Base-by-base conservation (phyloP, 1,284 basidiomycete genomes). In the Puccinia polysora region DNA sequence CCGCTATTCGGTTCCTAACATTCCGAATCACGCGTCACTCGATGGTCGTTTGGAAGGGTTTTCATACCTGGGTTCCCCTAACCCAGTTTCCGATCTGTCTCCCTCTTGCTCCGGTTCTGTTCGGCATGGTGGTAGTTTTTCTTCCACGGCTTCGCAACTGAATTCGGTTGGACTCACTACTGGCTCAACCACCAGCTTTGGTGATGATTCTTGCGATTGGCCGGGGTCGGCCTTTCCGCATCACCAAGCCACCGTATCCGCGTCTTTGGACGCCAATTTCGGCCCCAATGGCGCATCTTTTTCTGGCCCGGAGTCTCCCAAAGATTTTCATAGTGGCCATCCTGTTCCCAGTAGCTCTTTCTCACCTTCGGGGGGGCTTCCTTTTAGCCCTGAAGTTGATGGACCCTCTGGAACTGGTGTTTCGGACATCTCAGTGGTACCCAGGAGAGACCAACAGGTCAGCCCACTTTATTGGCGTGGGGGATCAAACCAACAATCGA, bases 131-230 rank as follows among this genome's bases (percentile, higher is more conserved):
- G 36, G 25, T 18, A 68, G 65, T 34, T 58, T 68, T 45, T 58
- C 65, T 4, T 56, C 65, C 8, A 53, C 55, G 18, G 56, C 56
- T 15, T 70, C 67, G 49, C 40, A 70, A 15, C 56, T 56, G 34
- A 52, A 6, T 59, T 60, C 67, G 20, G 55, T 38, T 32, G 65
- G 53, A 45, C 38, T 56, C 4, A 6, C 38, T 32, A 68, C 65
- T 7, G 50, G 52, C 7, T 53, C 53, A 53, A 68, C 65, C 14
- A 43, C 53, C 10, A 40, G 38, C 8, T 68, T 68, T 20, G 28
- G 55, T 10, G 43, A 58, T 25, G 65, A 55, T 20, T 18, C 23
- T 32, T 30, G n/a, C 28, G 65, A 58, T 15, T 58, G 53, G 53
- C 10, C 53, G 15, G 32, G 38, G 40, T 18, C 50, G 10, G 49